Percentiles rank a stretch among this genome's conserved stretches.
Conservation (phyloP, 192 early-diverging fungal species). For the Coemansia sp. region DNA sequence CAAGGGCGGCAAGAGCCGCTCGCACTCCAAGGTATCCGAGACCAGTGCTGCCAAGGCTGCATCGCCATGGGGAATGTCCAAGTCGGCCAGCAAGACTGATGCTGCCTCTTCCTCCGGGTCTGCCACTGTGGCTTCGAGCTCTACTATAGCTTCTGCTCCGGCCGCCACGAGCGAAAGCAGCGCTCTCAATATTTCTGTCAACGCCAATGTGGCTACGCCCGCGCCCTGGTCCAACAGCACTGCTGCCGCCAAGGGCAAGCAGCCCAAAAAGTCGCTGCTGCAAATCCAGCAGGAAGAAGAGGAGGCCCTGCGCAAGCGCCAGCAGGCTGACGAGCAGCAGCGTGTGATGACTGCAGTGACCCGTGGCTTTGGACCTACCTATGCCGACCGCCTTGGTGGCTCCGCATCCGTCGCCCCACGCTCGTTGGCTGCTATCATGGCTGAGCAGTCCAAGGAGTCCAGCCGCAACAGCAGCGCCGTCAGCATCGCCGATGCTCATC, state of each 20-base stretch:
- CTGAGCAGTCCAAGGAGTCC: slow-evolving; percentile 44
- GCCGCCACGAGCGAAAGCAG: background rate
- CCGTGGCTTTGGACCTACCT: slow-evolving; percentile 30
- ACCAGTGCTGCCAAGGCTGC: background rate
- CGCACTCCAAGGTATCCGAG: slow-evolving; percentile 4
- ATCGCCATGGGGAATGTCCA: background rate
- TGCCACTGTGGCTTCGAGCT: background rate
- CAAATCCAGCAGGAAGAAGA: slow-evolving; percentile 59
- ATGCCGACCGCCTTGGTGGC: slow-evolving; percentile 39
- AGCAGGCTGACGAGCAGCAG: slow-evolving; percentile 28
- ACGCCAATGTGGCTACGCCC: slow-evolving; percentile 10
- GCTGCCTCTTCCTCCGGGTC: background rate
- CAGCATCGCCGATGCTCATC: background rate
- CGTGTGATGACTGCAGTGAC: slow-evolving; percentile 4
- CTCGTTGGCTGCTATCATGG: slow-evolving; percentile 51
- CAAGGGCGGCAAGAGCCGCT: background rate
- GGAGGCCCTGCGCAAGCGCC: slow-evolving; percentile 33
- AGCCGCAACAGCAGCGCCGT: slow-evolving; percentile 3
- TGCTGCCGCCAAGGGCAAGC: slow-evolving; percentile 18
- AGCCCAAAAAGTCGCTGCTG: slow-evolving; percentile 54
- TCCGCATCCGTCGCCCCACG: slow-evolving; percentile 12
- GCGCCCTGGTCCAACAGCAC: slow-evolving; percentile 45
- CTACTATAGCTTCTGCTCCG: background rate
- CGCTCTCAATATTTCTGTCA: background rate
- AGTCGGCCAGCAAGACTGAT: background rate